Evolutionary conservation across 768 basidiomycete genomes (phyloP), one percentile per base, ranked within the genome.

Genomic region (Russula sp.): DNA sequence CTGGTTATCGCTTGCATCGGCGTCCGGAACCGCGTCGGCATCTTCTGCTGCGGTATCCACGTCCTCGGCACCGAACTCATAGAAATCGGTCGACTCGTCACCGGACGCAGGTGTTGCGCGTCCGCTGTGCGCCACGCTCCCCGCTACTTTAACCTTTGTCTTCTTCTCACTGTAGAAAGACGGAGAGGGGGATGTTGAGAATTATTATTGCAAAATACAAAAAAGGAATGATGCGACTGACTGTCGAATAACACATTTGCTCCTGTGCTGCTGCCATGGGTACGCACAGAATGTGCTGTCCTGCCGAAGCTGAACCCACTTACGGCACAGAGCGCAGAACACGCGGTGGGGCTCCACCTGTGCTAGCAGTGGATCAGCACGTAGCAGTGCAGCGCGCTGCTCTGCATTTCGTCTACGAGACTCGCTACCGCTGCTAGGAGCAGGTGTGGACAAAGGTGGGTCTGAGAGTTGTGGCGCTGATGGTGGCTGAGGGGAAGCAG

Each of bases 221-320:
- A 46, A 46, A 34, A 32, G 58, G 47, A 52, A 18, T 46, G 55
- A 57, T 57, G 49, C 0, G 45, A 82, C 84, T 69, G 71, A 90
- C 88, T 83, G 78, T 68, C 87, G 73, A n/a, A 82, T 80, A 48
- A 88, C 70, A 75, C 89, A 90, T 72, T 89, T 91, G 29, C 78
- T 81, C 20, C 86, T 81, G 71, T 91, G 89, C 73, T 88, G 86
- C 60, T 84, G 70, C 89, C 88, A 91, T 42, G 89, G 88, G 69
- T 90, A 88, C 56, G 88, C 86, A 66, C 88, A 91, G 70, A 86
- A 91, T 10, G 83, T 82, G 62, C 82, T 84, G 66, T 91, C 88
- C 70, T 89, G 88, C 45, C 89, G 73, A 20, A 91, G 77, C 71
- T 90, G 89, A 1, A 91, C 87, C 89, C 89, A 91, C 72, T 90